Evolutionary conservation across 2,329 filamentous ascomycete species (phyloP), one percentile per base, ranked within the genome.

Genomic region (Fusarium continuum): DNA sequence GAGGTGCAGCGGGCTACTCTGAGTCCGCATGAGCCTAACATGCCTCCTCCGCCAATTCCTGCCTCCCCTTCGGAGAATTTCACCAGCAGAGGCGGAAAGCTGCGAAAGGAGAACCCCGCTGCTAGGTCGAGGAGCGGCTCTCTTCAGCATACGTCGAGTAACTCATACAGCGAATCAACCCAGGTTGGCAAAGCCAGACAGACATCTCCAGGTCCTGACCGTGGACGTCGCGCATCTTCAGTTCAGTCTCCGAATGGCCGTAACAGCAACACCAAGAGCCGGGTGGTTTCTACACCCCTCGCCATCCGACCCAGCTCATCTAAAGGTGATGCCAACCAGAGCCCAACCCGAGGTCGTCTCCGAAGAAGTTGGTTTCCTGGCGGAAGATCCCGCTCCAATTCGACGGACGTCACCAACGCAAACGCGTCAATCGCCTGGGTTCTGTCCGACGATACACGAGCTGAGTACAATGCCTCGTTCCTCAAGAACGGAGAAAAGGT

Each of bases 401-500:
- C 85, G 6, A 51, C 72, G 9, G 76, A 78, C 10, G 68, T 72
- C 19, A 68, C 52, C 28, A 57, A 39, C 10, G 13, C 45, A 17
- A 61, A 46, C 51, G 69, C 59, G 11, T 60, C 68, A 22, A 74
- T 75, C 11, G 82, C 85, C 4, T 89, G 86, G 86, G 77, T 88
- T 32, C 75, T 88, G 63, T 76, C 80, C 3, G 81, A 83, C 8
- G 82, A 82, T 45, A 76, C 76, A 36, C 78, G 77, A 17, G 78
- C 79, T 11, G 85, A 88, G 47, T 89, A 89, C 70, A 87, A 85
- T 69, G 77, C 82, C 0, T 71, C 77, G 7, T 79, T 80, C 26
- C 73, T 89, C 48, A 71, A 78, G 19, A 82, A 82, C 36, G 83
- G 80, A 17, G 85, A 88, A 65, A 86, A 83, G 77, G 84, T 86